These are phyloP conservation scores for Fusarium napiforme DNA, from an alignment of 2,329 filamentous ascomycete genomes.

Conservation along the genomic window DNA sequence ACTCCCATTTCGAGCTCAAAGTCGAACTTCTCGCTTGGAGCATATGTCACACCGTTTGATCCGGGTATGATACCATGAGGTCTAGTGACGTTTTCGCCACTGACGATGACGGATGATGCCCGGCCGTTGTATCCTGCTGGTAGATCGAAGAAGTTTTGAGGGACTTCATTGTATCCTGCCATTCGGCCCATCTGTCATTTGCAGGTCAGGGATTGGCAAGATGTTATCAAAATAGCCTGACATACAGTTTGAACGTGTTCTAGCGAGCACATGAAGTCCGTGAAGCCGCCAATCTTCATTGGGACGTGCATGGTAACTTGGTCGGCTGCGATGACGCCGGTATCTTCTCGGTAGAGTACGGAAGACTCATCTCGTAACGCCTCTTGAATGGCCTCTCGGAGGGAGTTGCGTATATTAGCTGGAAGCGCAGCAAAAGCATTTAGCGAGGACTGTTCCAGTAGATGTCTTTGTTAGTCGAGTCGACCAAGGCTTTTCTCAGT, in stretches of 20 bases:
- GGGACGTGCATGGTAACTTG: not conserved
- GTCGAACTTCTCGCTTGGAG: not conserved
- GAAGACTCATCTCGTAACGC: not conserved
- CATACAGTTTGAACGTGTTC: not conserved
- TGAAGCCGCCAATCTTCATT: not conserved
- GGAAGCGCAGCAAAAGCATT: not conserved
- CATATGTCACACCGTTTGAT: not conserved
- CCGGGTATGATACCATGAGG: not conserved
- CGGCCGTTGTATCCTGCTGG: not conserved
- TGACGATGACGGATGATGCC: not conserved
- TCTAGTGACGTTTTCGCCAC: not conserved
- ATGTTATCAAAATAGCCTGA: rapidly evolving
- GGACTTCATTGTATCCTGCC: not conserved
- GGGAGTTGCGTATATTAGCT: not conserved
- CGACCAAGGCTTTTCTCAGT: rapidly evolving
- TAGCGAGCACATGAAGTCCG: not conserved
- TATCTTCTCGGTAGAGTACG: rapidly evolving
- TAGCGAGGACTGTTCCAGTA: not conserved
- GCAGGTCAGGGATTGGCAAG: rapidly evolving
- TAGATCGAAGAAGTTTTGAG: not conserved
- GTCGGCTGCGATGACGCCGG: not conserved
- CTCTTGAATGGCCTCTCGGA: not conserved
- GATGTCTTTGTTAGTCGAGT: rapidly evolving
- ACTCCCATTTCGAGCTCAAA: not conserved
- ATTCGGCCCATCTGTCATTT: not conserved